Percentiles rank a stretch among this genome's conserved stretches.
Conservation (phyloP, 2,329 filamentous ascomycete species). For the Verticillium zaregamsianum region DNA sequence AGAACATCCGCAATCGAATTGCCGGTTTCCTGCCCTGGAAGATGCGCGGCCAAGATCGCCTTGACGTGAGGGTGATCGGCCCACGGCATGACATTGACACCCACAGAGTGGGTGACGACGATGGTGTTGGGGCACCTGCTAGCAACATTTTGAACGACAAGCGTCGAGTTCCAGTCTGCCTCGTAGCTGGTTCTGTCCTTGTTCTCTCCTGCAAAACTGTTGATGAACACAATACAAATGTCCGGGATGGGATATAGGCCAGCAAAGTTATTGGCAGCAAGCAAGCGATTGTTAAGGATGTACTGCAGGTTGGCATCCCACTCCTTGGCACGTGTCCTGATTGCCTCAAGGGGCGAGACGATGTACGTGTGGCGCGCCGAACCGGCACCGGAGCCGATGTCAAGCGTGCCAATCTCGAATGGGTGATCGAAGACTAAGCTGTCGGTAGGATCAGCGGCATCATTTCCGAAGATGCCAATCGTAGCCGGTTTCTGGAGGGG, state of each 20-base stretch:
- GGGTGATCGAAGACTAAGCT: slow-evolving; percentile 3
- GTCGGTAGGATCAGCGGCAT: slow-evolving; percentile 2
- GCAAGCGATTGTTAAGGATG: slow-evolving; percentile 25
- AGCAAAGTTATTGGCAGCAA: slow-evolving; percentile 35
- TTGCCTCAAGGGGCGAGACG: too few relatives aligned
- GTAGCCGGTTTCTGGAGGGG: slow-evolving; percentile 51
- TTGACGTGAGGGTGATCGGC: slow-evolving; percentile 54
- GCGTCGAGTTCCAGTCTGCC: slow-evolving; percentile 54
- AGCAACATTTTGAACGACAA: slow-evolving; percentile 49
- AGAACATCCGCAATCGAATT: slow-evolving; percentile 57
- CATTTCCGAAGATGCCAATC: slow-evolving; percentile 8
- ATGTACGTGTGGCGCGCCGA: slow-evolving; percentile 44
- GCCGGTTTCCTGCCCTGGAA: slow-evolving; percentile 59
- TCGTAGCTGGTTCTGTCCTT: slow-evolving; percentile 46
- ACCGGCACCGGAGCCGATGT: slow-evolving; percentile 54
- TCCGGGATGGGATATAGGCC: slow-evolving; percentile 44
- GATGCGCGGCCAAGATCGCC: slow-evolving; percentile 54
- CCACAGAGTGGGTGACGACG: slow-evolving; percentile 56
- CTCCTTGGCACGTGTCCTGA: too few relatives aligned
- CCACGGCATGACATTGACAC: slow-evolving; percentile 50
- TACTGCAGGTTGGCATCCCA: slow-evolving; percentile 34
- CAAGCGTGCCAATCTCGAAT: slow-evolving; percentile 40
- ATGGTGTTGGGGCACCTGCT: slow-evolving; percentile 41
- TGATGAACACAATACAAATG: slow-evolving; percentile 64
- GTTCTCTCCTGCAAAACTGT: slow-evolving; percentile 62